Conservation (phyloP, 2,329 filamentous ascomycete genomes). For the Cordyceps militaris region DNA sequence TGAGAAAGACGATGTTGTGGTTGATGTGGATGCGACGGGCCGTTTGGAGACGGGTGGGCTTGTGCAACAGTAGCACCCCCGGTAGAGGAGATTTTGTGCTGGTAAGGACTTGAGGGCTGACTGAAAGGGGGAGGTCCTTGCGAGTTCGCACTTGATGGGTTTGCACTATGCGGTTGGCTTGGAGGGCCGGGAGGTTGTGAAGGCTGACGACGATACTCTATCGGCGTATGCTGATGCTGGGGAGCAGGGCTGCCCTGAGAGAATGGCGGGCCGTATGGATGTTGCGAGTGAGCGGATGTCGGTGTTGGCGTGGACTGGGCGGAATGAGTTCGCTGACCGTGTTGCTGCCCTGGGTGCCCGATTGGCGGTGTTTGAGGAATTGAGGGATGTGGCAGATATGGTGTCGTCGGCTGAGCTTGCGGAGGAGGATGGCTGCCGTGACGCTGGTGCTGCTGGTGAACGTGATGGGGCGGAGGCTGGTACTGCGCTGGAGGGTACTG, state of each 20-base stretch:
- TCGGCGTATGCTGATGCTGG: conserved; percentile 35
- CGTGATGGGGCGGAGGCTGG: conserved; percentile 15
- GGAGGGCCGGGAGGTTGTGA: conserved; percentile 49
- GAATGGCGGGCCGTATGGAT: conserved; percentile 44
- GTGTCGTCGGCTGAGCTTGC: conserved; percentile 27
- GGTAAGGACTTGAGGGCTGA: conserved; percentile 52
- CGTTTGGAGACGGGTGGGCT: conserved; percentile 9
- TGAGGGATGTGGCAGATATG: conserved; percentile 34
- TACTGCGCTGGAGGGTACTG: conserved; percentile 41
- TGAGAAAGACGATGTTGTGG: conserved; percentile 19
- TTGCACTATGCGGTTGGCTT: conserved; percentile 41
- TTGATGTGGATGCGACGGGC: conserved; percentile 9
- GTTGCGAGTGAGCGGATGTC: conserved; percentile 55
- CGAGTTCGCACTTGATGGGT: conserved; percentile 37
- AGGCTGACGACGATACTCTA: conserved; percentile 39
- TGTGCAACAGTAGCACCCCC: neutral
- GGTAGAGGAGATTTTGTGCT: conserved; percentile 34
- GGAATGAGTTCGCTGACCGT: conserved; percentile 46
- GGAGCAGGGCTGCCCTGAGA: conserved; percentile 47
- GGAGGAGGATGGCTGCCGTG: conserved; percentile 41
- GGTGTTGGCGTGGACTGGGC: conserved; percentile 53
- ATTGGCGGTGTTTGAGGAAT: conserved; percentile 45
- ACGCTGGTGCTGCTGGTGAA: conserved; percentile 28
- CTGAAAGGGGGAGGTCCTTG: conserved; percentile 12
- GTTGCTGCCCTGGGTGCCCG: conserved; percentile 33